Evolutionary conservation across 2,329 filamentous ascomycete genomes (phyloP).

Genomic region (Didymella pinodella): DNA sequence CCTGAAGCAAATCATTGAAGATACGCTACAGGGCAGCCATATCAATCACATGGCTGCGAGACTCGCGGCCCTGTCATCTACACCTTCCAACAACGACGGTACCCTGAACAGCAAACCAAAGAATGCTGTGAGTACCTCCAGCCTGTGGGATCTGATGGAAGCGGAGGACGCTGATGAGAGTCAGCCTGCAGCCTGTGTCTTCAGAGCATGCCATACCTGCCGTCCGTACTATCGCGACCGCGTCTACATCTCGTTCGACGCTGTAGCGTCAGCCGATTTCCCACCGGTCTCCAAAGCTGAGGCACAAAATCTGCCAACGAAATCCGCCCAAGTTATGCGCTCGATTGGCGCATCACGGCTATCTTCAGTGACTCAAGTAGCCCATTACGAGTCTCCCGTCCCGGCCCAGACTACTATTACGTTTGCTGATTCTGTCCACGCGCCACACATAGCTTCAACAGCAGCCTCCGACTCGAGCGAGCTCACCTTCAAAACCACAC

Average conservation of each 20-base stretch:
- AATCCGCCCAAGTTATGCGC: slow-evolving; percentile 47
- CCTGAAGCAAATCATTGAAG: slow-evolving; percentile 39
- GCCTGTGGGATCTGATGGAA: background rate
- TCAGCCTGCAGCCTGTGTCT: slow-evolving; percentile 47
- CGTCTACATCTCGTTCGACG: slow-evolving; percentile 55
- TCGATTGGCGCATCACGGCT: slow-evolving; percentile 38
- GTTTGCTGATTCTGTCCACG: slow-evolving; percentile 21
- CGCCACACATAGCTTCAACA: slow-evolving; percentile 25
- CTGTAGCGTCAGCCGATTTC: slow-evolving; percentile 51
- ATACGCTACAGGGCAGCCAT: slow-evolving; percentile 28
- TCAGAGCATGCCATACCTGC: slow-evolving; percentile 59
- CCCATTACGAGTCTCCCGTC: slow-evolving; percentile 3
- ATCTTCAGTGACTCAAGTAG: slow-evolving; percentile 1
- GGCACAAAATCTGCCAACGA: slow-evolving; percentile 43
- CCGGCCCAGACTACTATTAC: slow-evolving; percentile 22
- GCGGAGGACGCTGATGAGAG: background rate
- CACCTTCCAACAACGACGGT: slow-evolving; percentile 34
- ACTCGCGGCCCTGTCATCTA: slow-evolving; percentile 21
- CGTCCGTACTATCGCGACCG: slow-evolving; percentile 60
- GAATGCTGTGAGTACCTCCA: slow-evolving; percentile 25
- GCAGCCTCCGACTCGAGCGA: slow-evolving; percentile 34
- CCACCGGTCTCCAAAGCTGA: slow-evolving; percentile 46
- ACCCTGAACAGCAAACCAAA: slow-evolving; percentile 24
- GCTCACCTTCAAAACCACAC: slow-evolving; percentile 43
- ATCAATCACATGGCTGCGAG: slow-evolving; percentile 30